phyloP scores from a whole-genome alignment of 1,284 basidiomycete species.

The Hortiboletus rubellus region DNA sequence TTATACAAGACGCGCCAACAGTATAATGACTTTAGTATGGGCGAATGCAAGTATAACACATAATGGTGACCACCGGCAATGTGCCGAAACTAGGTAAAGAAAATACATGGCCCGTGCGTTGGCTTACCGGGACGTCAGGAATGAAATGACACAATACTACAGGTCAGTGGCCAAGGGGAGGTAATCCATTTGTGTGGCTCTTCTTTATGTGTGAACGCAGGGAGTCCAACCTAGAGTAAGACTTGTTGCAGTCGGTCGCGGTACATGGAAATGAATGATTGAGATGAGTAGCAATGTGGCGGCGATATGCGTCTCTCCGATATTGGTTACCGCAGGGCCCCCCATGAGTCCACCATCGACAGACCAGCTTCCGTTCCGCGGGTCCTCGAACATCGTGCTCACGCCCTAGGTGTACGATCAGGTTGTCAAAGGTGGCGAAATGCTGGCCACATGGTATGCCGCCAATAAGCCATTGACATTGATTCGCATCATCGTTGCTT shows the following conservation, averaged over 20 bases:
- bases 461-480: slow-evolving; percentile 14
- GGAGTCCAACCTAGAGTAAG: background rate
- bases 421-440: background rate
- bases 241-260: background rate
- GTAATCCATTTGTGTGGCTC: background rate
- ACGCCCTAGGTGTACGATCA: background rate
- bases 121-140: too few species aligned
- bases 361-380: background rate
- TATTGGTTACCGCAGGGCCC: background rate
- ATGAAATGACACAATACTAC: background rate
- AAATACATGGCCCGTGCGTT: too few species aligned
- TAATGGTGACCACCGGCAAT: too few species aligned
- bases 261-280: background rate
- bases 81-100: too few species aligned
- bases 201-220: background rate
- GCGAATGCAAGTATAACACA: too few species aligned
- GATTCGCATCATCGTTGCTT: background rate
- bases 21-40: too few species aligned
- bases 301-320: background rate
- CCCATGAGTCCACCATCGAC: background rate
- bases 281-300: slow-evolving; percentile 6
- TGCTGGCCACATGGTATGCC: background rate
- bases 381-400: slow-evolving; percentile 3
- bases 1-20: too few species aligned
- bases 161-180: too few species aligned